Evolutionary conservation across 257 asterid species (phyloP), one percentile per base, ranked within the genome.

Genomic region (Prunella vulgaris): DNA sequence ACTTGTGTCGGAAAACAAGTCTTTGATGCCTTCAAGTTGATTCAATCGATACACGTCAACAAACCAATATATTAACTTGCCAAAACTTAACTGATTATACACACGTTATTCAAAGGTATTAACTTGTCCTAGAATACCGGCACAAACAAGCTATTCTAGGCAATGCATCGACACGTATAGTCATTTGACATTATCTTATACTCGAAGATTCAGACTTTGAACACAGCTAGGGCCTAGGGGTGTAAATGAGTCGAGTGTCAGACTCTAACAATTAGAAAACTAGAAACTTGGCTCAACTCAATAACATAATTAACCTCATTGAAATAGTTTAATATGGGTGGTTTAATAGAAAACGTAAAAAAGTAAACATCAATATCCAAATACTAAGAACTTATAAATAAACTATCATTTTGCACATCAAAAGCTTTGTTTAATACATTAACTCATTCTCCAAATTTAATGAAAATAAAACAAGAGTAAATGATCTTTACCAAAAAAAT

Each of bases 1-100:
- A 70, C 77, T 92, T 90, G 80, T 90, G 97, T 15, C 97, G 92
- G 66, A 93, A 93, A 54, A 85, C 85, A 48, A 93, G 96, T 30
- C 91, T 79, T 61, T 93, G 97, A 72, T 85, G 59, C 89, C 98
- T 93, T 73, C 51, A 82, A 66, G 46, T 35, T 22, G 40, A 66
- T 57, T 32, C 46, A 65, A 71, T 27, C 64, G 21, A 74, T 66
- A 51, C 30, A 42, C 12, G 63, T 25, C 64, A 77, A 64, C 1
- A 25, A 42, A 42, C 51, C 51, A 42, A 42, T 42, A 42, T 13
- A 42, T 42, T 4, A 42, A 42, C 51, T 42, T 42, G 17, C 18
- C 5, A 42, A 13, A 42, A 42, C 51, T 42, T 42, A 42, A 42
- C 51, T 13, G 18, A 42, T 13, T 42, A 42, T 42, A 42, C 51